phyloP scores from a whole-genome alignment of 441 rosid species.

The Geranium incanum region DNA sequence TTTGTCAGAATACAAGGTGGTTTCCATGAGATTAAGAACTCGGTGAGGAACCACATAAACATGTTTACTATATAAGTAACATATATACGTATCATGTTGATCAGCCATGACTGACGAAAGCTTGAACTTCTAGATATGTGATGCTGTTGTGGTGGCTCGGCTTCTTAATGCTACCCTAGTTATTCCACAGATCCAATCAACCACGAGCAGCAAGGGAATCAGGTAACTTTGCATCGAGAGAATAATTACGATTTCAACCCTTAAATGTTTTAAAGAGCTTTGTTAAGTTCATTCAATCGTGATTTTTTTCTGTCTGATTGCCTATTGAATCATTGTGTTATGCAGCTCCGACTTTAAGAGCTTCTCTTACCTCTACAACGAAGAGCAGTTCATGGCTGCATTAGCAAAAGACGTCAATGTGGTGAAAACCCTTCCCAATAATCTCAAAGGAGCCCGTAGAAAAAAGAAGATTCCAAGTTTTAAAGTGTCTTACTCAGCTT shows the following conservation, averaged over 20 bases:
- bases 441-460: conserved; percentile 81
- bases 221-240: conserved; percentile 32
- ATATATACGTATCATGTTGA: background rate
- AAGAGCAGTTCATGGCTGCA: conserved; percentile 79
- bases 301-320: background rate
- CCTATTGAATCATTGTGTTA: conserved; percentile 20
- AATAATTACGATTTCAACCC: too few relatives aligned
- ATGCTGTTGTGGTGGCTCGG: conserved; percentile 73
- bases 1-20: conserved; percentile 98
- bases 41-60: conserved; percentile 42
- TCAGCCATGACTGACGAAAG: conserved; percentile 12
- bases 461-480: conserved; percentile 80
- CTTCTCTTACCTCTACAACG: conserved; percentile 84
- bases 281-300: background rate
- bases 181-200: conserved; percentile 91
- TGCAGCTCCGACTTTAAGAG: conserved; percentile 96
- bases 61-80: background rate
- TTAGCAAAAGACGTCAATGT: conserved; percentile 60
- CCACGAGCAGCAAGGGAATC: conserved; percentile 97
- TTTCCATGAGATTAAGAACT: conserved; percentile 90
- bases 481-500: conserved; percentile 61
- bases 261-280: background rate
- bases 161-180: conserved; percentile 92
- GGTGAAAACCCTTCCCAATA: conserved; percentile 82
- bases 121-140: conserved; percentile 48